Percentiles rank a stretch among this genome's conserved stretches.
phyloP scores from a whole-genome alignment of 164 flowering plant genomes.

The Aristolochia californica region DNA sequence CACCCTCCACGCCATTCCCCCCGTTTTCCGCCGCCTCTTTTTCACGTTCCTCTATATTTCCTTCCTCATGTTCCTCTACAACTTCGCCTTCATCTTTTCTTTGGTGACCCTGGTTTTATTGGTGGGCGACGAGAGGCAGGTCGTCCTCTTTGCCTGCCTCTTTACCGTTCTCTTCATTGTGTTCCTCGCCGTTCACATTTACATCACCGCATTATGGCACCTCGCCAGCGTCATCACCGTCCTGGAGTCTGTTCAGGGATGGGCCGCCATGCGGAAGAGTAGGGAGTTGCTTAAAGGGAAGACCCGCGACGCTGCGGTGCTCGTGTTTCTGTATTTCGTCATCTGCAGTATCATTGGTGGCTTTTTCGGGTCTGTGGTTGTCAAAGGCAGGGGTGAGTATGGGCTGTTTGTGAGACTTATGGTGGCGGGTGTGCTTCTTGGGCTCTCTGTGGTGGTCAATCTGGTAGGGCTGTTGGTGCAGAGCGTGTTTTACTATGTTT shows the following conservation, averaged over 20 bases:
- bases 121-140: constrained; percentile 19
- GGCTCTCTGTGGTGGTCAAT: constrained; percentile 77
- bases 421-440: constrained; percentile 74
- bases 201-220: constrained; percentile 88
- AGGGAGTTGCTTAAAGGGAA: constrained; percentile 69
- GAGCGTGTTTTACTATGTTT: constrained; percentile 93
- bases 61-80: constrained; percentile 44
- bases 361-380: constrained; percentile 52
- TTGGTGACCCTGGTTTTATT: constrained; percentile 27
- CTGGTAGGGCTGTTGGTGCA: constrained; percentile 81
- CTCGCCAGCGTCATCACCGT: constrained; percentile 85
- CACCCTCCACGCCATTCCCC: constrained; percentile 62
- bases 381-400: constrained; percentile 39
- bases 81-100: constrained; percentile 27
- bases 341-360: constrained; percentile 40
- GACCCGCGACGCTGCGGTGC: constrained; percentile 27
- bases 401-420: constrained; percentile 46
- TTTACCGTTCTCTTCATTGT: constrained; percentile 19
- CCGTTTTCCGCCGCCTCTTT: constrained; percentile 57
- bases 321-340: constrained; percentile 52
- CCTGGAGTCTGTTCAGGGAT: constrained; percentile 71
- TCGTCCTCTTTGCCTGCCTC: constrained; percentile 27
- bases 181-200: constrained; percentile 59
- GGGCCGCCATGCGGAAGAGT: constrained; percentile 84
- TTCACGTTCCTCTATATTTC: constrained; percentile 56